These are phyloP conservation scores for Fonsecaea erecta DNA, from an alignment of 2,329 filamentous ascomycete genomes.

Conservation along the genomic window DNA sequence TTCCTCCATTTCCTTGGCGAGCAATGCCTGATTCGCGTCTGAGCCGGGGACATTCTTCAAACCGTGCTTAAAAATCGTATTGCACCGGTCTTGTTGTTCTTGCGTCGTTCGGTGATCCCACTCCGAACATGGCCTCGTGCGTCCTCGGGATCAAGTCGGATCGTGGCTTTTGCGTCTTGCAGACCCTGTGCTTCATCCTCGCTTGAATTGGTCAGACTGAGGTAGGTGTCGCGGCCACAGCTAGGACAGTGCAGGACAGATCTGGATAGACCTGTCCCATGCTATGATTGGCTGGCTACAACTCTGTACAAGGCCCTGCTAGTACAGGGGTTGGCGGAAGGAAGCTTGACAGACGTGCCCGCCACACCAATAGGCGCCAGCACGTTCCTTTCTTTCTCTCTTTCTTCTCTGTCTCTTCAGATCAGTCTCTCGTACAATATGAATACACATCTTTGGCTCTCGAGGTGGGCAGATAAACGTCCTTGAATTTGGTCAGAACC, in stretches of 20 bases:
- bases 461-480: slow-evolving; percentile 90
- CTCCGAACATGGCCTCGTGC: slow-evolving; percentile 64
- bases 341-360: too few species aligned
- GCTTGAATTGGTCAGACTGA: slow-evolving; percentile 86
- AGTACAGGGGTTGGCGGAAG: too few species aligned
- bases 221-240: slow-evolving; percentile 86
- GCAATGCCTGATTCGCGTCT: slow-evolving; percentile 36
- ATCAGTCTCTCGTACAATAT: too few species aligned
- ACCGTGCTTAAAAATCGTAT: slow-evolving; percentile 61
- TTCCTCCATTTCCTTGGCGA: slow-evolving; percentile 33
- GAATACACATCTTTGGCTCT: too few species aligned
- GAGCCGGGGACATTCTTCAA: slow-evolving; percentile 55
- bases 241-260: too few species aligned
- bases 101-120: slow-evolving; percentile 52
- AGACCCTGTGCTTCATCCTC: slow-evolving; percentile 66
- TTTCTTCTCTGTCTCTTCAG: too few species aligned
- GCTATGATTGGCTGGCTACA: too few species aligned
- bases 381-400: too few species aligned
- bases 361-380: too few species aligned
- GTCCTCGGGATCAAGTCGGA: slow-evolving; percentile 56
- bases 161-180: slow-evolving; percentile 62
- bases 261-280: too few species aligned
- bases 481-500: slow-evolving; percentile 80
- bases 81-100: slow-evolving; percentile 59
- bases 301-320: too few species aligned